These are phyloP conservation scores for Persicaria tinctoria DNA, from an alignment of 148 eudicot genomes.

Conservation along the genomic window DNA sequence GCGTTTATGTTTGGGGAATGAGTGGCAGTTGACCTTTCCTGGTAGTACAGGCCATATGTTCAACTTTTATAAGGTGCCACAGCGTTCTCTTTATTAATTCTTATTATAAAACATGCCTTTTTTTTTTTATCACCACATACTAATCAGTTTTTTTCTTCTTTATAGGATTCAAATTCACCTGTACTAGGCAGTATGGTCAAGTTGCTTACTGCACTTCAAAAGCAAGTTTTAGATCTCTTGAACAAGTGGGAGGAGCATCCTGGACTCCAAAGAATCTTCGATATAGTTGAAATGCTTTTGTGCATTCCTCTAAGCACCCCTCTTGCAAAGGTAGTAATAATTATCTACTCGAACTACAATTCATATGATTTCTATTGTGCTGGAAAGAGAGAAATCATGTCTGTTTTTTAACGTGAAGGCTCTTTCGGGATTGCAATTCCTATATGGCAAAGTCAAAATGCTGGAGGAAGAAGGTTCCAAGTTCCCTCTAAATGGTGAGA, in stretches of 20 bases:
- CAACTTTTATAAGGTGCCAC: slow-evolving; percentile 78
- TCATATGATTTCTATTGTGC: neutral
- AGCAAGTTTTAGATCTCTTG: slow-evolving; percentile 37
- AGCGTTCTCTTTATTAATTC: neutral
- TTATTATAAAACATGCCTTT: neutral
- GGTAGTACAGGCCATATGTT: slow-evolving; percentile 26
- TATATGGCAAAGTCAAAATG: slow-evolving; percentile 50
- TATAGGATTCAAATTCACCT: slow-evolving; percentile 73
- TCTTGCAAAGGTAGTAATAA: slow-evolving; percentile 63
- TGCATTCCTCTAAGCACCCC: slow-evolving; percentile 75
- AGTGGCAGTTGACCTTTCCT: slow-evolving; percentile 31
- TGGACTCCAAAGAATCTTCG: slow-evolving; percentile 68
- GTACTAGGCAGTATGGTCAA: slow-evolving; percentile 72
- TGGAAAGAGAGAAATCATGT: neutral
- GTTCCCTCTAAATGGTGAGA: slow-evolving; percentile 64
- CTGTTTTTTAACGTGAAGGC: slow-evolving; percentile 34
- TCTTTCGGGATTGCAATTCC: slow-evolving; percentile 78
- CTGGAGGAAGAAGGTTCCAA: slow-evolving; percentile 73
- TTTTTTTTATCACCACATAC: neutral
- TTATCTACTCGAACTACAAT: neutral
- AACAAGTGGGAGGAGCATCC: slow-evolving; percentile 67
- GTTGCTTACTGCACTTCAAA: slow-evolving; percentile 42
- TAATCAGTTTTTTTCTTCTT: slow-evolving; percentile 9
- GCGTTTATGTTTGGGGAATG: slow-evolving; percentile 77
- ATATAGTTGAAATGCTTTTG: slow-evolving; percentile 69